Evolutionary conservation across 352 stramenopile genomes (phyloP), one percentile per base, ranked within the genome.

Genomic region (Thalassiosira hispida): DNA sequence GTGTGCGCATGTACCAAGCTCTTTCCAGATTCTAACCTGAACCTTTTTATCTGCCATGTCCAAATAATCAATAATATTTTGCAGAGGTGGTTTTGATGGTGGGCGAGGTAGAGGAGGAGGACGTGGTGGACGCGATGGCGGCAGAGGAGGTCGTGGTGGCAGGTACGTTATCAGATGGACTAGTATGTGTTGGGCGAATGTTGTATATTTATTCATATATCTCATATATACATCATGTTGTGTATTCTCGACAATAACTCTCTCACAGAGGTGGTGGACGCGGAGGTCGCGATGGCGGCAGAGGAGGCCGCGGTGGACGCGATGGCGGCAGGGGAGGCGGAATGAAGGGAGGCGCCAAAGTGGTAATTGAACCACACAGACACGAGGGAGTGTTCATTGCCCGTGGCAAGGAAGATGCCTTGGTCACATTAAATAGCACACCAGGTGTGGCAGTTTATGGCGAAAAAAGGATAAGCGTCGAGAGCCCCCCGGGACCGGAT

Each of bases 331-430:
- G 31, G 31, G 59, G 89, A 52, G 94, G 94, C 7, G 96, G 97
- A 72, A 98, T 98, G 95, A 96, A 96, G 77, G 96, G 97, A 22
- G 96, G 96, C 29, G 88, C 96, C 60, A 98, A 99, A 89, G 97
- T 99, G 16, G 90, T 99, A 22, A 95, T 99, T 44, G 97, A 99
- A 89, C 96, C 97, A 63, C 97, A 99, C 88, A 95, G 96, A 83
- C 97, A 99, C 92, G 95, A 97, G 70, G 97, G 97, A 74, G 96
- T 99, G 46, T 99, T 99, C 88, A 98, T 99, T 73, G 97, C 97
- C 47, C 94, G 96, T 62, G 91, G 91, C 44, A 99, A 99, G 92
- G 97, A 99, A 86, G 97, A 99, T 91, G 97, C 97, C 16, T 90
- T 99, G 29, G 97, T 98, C 66, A 99, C 97, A 29, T 94, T 98